These are phyloP conservation scores for Pseudomonodictys pantanalensis DNA, from an alignment of 495 filamentous ascomycete genomes.

Conservation along the genomic window DNA sequence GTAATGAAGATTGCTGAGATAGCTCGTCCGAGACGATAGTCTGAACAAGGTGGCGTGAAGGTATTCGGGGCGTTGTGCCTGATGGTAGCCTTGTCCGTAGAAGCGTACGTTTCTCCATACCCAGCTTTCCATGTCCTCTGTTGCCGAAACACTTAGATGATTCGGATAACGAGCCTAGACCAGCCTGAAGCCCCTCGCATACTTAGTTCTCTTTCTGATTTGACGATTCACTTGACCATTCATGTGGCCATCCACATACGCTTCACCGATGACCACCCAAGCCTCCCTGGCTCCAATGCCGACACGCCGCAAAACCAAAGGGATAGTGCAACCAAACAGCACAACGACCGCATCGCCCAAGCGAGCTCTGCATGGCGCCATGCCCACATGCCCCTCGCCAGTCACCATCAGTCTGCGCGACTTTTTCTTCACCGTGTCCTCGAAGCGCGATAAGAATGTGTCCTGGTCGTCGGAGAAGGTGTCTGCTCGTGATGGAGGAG, in stretches of 20 bases:
- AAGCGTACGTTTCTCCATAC: too few relatives aligned
- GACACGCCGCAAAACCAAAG: constrained; percentile 11
- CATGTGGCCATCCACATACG: constrained; percentile 17
- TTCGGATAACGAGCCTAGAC: too few relatives aligned
- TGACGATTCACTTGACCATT: background rate
- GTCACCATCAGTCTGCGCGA: constrained; percentile 15
- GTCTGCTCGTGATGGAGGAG: background rate
- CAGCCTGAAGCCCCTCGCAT: background rate
- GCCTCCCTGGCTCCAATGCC: constrained; percentile 8
- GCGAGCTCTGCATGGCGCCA: constrained; percentile 14
- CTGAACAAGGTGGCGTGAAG: too few relatives aligned
- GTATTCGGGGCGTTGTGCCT: too few relatives aligned
- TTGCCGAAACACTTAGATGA: too few relatives aligned
- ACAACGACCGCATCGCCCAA: constrained; percentile 14
- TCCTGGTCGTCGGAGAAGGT: background rate
- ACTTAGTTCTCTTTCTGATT: background rate
- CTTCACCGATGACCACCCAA: constrained; percentile 17
- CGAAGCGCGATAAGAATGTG: constrained; percentile 8
- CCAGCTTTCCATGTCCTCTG: too few relatives aligned
- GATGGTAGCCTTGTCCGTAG: too few relatives aligned
- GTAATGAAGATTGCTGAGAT: too few relatives aligned
- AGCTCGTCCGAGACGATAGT: too few relatives aligned
- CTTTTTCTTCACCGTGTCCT: constrained; percentile 15
- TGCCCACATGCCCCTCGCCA: constrained; percentile 1
- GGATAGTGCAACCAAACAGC: constrained; percentile 21